These are phyloP conservation scores for Claviceps africana DNA, from an alignment of 2,329 filamentous ascomycete species.

Conservation along the genomic window DNA sequence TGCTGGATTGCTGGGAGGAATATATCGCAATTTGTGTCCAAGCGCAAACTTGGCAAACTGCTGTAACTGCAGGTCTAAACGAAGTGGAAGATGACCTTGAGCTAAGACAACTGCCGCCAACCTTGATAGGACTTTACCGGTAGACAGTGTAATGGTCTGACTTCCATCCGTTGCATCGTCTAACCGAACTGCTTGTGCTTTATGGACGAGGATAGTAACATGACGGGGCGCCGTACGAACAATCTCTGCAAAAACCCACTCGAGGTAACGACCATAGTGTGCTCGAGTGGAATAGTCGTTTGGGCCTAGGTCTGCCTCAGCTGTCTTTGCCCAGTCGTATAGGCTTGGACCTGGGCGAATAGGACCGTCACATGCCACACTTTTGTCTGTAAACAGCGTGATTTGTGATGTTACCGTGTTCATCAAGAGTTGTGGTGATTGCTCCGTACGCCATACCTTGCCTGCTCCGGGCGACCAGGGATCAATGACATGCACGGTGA, in stretches of 20 bases:
- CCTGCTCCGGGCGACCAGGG: slow-evolving; percentile 1
- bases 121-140: not conserved
- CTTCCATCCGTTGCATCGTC: not conserved
- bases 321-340: slow-evolving; percentile 3
- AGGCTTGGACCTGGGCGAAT: slow-evolving; percentile 4
- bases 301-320: not conserved
- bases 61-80: not conserved
- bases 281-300: slow-evolving; percentile 4
- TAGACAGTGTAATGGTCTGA: slow-evolving; percentile 2
- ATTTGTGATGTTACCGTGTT: slow-evolving; percentile 6
- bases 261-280: slow-evolving; percentile 3
- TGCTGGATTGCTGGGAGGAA: slow-evolving; percentile 2
- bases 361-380: slow-evolving; percentile 3
- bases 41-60: not conserved
- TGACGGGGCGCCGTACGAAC: slow-evolving; percentile 1
- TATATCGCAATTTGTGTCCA: not conserved
- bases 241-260: slow-evolving; percentile 3
- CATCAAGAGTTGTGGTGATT: slow-evolving; percentile 5
- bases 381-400: slow-evolving; percentile 4
- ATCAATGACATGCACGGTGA: slow-evolving; percentile 3
- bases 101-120: slow-evolving; percentile 2
- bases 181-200: not conserved
- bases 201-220: not conserved
- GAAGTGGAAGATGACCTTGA: slow-evolving; percentile 3
- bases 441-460: slow-evolving; percentile 4